Evolutionary conservation across 176 grass and related monocot genomes (phyloP), one percentile per base, ranked within the genome.

Genomic region (Chrysopogon serrulatus): DNA sequence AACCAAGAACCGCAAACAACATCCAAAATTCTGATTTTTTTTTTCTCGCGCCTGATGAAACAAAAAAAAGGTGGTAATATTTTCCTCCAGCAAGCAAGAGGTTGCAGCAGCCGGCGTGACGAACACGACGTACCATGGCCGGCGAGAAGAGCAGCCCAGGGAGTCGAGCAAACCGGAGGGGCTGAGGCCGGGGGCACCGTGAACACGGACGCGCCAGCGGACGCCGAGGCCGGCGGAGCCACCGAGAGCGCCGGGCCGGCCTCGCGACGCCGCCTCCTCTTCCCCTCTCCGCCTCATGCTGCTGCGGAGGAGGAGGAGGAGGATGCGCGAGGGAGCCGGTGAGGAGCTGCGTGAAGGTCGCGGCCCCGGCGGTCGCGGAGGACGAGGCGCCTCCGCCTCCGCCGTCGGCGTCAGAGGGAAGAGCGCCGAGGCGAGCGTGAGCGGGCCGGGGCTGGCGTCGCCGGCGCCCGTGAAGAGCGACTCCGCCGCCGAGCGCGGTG

Each of bases 401-500:
- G 19, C 66, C 79, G 37, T 82, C 92, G 28, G 73, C 16, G 64
- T 93, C 89, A 26, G 84, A 85, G 0, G 44, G 73, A 98, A 98
- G 76, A 98, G 82, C 72, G 91, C 89, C 53, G 96, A 98, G 71
- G 94, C 93, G 76, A 98, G 85, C 34, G 96, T 94, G 72, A 98
- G 86, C 66, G 93, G 96, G 39, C 96, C 93, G 17, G 96, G 96
- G 86, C 96, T 98, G 27, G 68, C 91, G 63, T 86, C 87, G 32
- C 85, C 87, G 44, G 79, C 88, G 43, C 85, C 75, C 32, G 80
- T 79, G 90, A 95, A 95, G 41, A 95, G 85, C 34, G 79, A 83
- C 87, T 92, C 91, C 71, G 81, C 87, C 35, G 86, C 44, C 4
- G 89, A 78, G 63, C 93, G 87, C 68, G 93, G 83, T 1, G 96